Percentiles rank a stretch among this genome's conserved stretches.
phyloP scores from a whole-genome alignment of 768 basidiomycete species.

The Naganishia friedmannii region DNA sequence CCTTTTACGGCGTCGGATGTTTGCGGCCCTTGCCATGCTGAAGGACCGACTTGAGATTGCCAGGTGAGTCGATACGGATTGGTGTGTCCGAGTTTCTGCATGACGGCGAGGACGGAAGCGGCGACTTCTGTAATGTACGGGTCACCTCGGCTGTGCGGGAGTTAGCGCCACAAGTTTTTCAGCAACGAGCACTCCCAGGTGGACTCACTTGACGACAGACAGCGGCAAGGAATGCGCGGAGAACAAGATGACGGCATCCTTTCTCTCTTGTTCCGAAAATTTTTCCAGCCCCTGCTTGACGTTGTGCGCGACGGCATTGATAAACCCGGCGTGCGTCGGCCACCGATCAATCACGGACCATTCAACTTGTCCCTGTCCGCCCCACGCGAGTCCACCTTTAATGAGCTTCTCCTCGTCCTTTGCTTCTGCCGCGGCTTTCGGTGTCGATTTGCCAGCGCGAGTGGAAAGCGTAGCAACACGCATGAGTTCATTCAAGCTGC shows the following conservation, averaged over 20 bases:
- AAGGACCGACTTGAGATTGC: conserved; percentile 97
- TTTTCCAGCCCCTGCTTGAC: conserved; percentile 75
- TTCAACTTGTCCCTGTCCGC: conserved; percentile 65
- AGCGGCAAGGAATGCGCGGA: conserved; percentile 97
- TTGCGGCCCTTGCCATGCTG: conserved; percentile 97
- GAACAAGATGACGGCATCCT: conserved; percentile 79
- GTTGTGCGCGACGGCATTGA: conserved; percentile 89
- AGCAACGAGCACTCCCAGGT: too few species aligned
- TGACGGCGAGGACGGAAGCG: conserved; percentile 86
- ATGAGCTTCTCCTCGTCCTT: conserved; percentile 42
- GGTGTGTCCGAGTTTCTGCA: conserved; percentile 66
- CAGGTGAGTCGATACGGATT: conserved; percentile 76
- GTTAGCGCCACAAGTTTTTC: background rate
- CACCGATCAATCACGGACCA: conserved; percentile 99
- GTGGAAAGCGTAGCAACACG: conserved; percentile 39
- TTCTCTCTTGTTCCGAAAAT: conserved; percentile 67
- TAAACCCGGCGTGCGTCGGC: conserved; percentile 90
- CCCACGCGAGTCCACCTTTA: conserved; percentile 55
- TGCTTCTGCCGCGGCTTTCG: conserved; percentile 23
- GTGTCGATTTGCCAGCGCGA: background rate
- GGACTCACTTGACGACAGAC: conserved; percentile 79
- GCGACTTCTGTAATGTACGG: conserved; percentile 95
- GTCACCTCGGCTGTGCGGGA: conserved; percentile 68
- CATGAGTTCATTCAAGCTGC: conserved; percentile 87
- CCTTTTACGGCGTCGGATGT: conserved; percentile 83